Conservation (phyloP, 140 eudicot species). For the Senecio squalidus region DNA sequence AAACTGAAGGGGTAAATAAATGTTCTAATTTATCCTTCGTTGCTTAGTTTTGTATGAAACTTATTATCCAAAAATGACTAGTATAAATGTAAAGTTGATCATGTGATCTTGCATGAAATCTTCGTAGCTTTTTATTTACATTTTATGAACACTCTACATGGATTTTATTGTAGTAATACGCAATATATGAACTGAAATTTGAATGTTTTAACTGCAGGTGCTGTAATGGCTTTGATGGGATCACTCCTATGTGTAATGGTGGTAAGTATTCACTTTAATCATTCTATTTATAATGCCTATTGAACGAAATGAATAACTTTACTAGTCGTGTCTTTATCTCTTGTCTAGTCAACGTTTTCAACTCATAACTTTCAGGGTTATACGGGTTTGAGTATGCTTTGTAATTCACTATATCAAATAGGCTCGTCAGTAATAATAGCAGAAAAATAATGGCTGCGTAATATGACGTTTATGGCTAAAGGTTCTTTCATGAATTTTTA, state of each 20-base stretch:
- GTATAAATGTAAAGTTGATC: no score
- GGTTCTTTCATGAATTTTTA: not conserved
- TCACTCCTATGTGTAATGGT: constrained; percentile 79
- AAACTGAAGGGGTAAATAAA: no score
- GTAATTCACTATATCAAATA: not conserved
- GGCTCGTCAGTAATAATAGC: not conserved
- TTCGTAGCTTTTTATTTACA: no score
- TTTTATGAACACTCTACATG: no score
- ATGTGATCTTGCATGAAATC: no score
- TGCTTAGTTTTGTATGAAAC: no score
- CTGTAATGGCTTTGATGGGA: constrained; percentile 83
- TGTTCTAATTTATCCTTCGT: no score
- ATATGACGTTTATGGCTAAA: not conserved
- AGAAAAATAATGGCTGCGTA: not conserved
- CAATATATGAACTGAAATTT: not conserved
- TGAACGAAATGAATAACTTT: not conserved
- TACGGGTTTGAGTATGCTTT: not conserved
- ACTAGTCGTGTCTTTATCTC: not conserved
- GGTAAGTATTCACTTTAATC: constrained; percentile 43
- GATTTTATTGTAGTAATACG: no score
- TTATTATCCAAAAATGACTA: no score
- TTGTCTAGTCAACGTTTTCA: not conserved
- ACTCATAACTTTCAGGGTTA: not conserved
- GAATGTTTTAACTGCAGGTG: constrained; percentile 51
- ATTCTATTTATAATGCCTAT: not conserved